Base-by-base conservation (phyloP, 2,329 filamentous ascomycete species). In the Capronia epimyces region DNA sequence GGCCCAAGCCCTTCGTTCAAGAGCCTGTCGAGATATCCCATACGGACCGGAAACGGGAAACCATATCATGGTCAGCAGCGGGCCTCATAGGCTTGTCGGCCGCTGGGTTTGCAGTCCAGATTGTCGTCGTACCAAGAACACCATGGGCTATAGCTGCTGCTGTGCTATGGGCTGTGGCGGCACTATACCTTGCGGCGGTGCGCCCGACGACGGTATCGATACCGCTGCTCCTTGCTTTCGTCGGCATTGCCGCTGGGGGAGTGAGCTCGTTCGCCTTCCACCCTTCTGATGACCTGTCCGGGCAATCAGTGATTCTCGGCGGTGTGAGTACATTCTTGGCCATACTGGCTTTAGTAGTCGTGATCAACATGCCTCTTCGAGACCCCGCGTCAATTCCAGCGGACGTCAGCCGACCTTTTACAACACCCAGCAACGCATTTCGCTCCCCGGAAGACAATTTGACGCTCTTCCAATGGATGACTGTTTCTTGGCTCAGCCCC, bases 391-490 rank as follows among this genome's bases (percentile, higher is more conserved):
- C 83, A 3, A 69, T 76, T 16, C 70, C 65, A 2, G 66, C 75
- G 7, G 77, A 76, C 1, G 87, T 90, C 50, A 81, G 82, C 45
- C 67, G 70, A 13, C 73, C 80, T 1, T 81, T 77, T 46, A 70
- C 74, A 15, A 57, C 68, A 3, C 81, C 86, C 1, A 82, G 76
- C 0, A 74, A 70, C 2, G 67, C 74, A 1, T 70, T 86, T n/a
- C 83, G 88, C 24, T 83, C 78, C 42, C 84, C 89, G 0, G 89
- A 95, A 65, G 89, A 95, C 60, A 82, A 86, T 56, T 66, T 95
- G 20, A 86, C 78, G 0, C 72, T 90, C 1, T 89, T 87, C 78
- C 86, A 90, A 59, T 95, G 88, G 69, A 86, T 91, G 79, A 84
- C 81, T 4, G 84, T 95, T 22, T 86, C 81, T 0, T 95, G 89